Percentiles rank a stretch among this genome's conserved stretches.
Evolutionary conservation across 257 asterid genomes (phyloP).

Genomic region (Thymus mandschuricus): DNA sequence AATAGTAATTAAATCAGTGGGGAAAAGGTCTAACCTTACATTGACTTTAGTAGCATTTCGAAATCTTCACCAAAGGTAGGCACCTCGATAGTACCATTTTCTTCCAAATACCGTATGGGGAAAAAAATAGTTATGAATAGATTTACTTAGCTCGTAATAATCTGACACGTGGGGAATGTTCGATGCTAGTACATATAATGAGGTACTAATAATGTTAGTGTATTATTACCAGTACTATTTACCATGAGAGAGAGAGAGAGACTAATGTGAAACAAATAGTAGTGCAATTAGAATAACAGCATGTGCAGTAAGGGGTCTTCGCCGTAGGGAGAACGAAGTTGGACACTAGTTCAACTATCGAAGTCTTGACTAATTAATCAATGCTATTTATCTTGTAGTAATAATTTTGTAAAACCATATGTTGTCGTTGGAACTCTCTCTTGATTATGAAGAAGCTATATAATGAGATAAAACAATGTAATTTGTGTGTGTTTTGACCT

Average conservation of each 20-base stretch:
- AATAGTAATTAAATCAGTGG: too few relatives aligned
- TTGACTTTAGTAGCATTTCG: conserved; percentile 31
- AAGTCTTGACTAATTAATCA: conserved; percentile 43
- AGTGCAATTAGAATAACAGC: background rate
- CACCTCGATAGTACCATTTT: conserved; percentile 19
- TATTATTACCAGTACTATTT: too few relatives aligned
- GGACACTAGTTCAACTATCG: conserved; percentile 35
- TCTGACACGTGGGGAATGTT: conserved; percentile 47
- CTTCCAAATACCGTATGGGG: background rate
- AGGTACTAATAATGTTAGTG: too few relatives aligned
- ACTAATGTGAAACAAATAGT: background rate
- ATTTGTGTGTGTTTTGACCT: too few relatives aligned
- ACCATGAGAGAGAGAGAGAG: background rate
- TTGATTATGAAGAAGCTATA: background rate
- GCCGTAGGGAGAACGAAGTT: conserved; percentile 57
- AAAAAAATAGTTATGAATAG: background rate
- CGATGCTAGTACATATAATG: conserved; percentile 25
- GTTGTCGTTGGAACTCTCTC: conserved; percentile 1
- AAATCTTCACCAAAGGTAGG: conserved; percentile 17
- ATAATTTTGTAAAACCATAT: background rate
- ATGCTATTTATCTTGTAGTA: background rate
- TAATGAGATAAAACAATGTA: too few relatives aligned
- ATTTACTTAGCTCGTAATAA: background rate
- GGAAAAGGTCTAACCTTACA: background rate
- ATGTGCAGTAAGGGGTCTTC: conserved; percentile 37